Evolutionary conservation across 371 early-diverging fungal species (phyloP), one percentile per base, ranked within the genome.

Genomic region (Chytridium lagenaria): DNA sequence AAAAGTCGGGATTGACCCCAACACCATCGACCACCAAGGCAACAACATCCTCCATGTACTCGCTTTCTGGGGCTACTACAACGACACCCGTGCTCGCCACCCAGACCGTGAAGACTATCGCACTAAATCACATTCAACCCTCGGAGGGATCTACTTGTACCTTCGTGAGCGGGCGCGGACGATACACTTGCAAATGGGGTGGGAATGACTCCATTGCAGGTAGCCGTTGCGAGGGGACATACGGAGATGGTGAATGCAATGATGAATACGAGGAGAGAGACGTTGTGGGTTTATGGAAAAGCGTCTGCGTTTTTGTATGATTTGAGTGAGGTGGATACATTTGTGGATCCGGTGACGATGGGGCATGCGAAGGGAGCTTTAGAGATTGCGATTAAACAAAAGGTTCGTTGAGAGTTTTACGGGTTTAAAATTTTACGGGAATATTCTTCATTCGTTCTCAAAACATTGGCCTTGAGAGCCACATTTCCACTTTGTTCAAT

Each of bases 41-140:
- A 78, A 78, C 70, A 78, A 68, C 33, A 68, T 75, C n/a, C 70
- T 78, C 39, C 78, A 78, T 63, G 72, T 75, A 15, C 59, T 78
- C 2, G 77, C 76, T 28, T 78, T 38, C 33, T 75, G 72, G 73
- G 78, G 78, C 10, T 67, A 67, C 36, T 76, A 72, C 50, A 50
- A 72, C 69, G 57, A 55, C 30, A 55, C 57, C 16, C 22, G 30
- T 26, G 57, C 57, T 7, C 57, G 57, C 26, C 22, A 55, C 30
- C 57, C 57, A 10, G 30, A 55, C 26, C 26, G 30, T 16, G 26
- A 19, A 15, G 57, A 19, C 5, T 50, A 69, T 19, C 10, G 16
- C 15, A 26, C 49, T 31, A 22, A 22, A 49, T 31, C 50, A 7
- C 22, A 69, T 34, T n/a, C 30, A 3, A 37, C 50, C 10, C 3